phyloP scores from a whole-genome alignment of 2,329 filamentous ascomycete genomes.

The Penicillium sp. region DNA sequence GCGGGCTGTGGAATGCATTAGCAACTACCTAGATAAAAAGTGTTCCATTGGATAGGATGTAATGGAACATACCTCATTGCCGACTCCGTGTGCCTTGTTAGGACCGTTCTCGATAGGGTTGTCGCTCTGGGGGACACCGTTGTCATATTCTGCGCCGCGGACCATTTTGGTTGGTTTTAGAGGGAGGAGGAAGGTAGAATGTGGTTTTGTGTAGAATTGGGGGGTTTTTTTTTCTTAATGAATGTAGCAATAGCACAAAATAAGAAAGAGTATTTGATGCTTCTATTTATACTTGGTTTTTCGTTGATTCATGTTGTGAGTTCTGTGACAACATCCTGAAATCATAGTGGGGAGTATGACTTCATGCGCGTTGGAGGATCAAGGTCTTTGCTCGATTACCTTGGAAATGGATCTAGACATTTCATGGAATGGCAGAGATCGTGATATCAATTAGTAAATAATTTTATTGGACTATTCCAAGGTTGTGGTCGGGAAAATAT shows the following conservation, averaged over 20 bases:
- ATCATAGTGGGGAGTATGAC: conserved; percentile 34
- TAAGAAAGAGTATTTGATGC: not conserved
- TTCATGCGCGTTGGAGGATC: conserved; percentile 22
- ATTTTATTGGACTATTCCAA: too few species aligned
- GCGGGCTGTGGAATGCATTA: conserved; percentile 24
- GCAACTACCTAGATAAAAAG: not conserved
- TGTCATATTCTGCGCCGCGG: conserved; percentile 43
- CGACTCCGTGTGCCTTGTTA: conserved; percentile 38
- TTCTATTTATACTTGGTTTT: conserved; percentile 3
- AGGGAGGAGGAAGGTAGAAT: not conserved
- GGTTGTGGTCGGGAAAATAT: not conserved
- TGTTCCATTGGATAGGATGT: not conserved
- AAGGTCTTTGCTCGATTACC: conserved; percentile 1
- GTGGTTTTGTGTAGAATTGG: not conserved
- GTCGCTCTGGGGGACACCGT: conserved; percentile 40
- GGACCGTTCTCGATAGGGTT: conserved; percentile 39
- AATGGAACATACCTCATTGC: conserved; percentile 28
- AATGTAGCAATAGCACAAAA: too few species aligned
- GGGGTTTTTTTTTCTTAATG: too few species aligned
- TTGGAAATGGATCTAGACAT: not conserved
- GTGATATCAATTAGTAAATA: not conserved
- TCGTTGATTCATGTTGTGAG: not conserved
- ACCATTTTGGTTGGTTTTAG: conserved; percentile 33
- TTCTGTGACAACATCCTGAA: conserved; percentile 34
- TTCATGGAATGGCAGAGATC: not conserved